Conservation (phyloP, 495 filamentous ascomycete species). For the Aspergillus cristatus region DNA sequence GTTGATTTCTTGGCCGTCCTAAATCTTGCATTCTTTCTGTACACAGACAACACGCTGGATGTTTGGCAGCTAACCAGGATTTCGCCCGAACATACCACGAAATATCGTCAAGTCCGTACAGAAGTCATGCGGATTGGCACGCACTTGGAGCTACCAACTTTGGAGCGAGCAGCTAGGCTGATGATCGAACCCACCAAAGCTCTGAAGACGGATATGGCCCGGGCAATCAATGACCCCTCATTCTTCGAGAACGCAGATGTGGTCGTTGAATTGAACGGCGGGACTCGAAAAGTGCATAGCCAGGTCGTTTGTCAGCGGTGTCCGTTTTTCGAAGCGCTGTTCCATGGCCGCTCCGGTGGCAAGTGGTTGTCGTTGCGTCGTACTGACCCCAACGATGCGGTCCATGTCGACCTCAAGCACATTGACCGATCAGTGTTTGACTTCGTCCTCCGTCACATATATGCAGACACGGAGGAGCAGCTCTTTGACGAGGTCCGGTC, state of each 20-base stretch:
- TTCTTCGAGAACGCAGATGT: slow-evolving; percentile 73
- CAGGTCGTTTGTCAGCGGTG: slow-evolving; percentile 72
- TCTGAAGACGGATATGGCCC: slow-evolving; percentile 57
- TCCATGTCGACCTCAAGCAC: slow-evolving; percentile 78
- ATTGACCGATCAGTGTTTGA: slow-evolving; percentile 61
- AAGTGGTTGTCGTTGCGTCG: slow-evolving; percentile 69
- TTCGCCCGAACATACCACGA: slow-evolving; percentile 48
- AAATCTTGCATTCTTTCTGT: slow-evolving; percentile 71
- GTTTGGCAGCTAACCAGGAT: slow-evolving; percentile 69
- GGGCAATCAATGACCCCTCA: slow-evolving; percentile 51
- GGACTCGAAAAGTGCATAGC: slow-evolving; percentile 59
- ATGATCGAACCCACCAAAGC: slow-evolving; percentile 55
- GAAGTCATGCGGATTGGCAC: slow-evolving; percentile 76
- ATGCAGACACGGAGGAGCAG: slow-evolving; percentile 70
- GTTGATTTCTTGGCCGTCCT: slow-evolving; percentile 67
- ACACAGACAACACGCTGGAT: slow-evolving; percentile 71
- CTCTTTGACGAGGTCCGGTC: slow-evolving; percentile 71
- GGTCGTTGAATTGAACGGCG: slow-evolving; percentile 65
- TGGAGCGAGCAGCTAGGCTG: slow-evolving; percentile 67
- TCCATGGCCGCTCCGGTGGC: slow-evolving; percentile 74
- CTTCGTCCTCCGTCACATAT: slow-evolving; percentile 73
- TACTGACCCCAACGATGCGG: slow-evolving; percentile 34
- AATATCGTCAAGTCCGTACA: slow-evolving; percentile 66
- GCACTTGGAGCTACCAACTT: slow-evolving; percentile 50
- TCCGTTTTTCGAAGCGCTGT: slow-evolving; percentile 86